Base-by-base conservation (phyloP, 1,284 basidiomycete species). In the Tetrapyrgos nigripes region DNA sequence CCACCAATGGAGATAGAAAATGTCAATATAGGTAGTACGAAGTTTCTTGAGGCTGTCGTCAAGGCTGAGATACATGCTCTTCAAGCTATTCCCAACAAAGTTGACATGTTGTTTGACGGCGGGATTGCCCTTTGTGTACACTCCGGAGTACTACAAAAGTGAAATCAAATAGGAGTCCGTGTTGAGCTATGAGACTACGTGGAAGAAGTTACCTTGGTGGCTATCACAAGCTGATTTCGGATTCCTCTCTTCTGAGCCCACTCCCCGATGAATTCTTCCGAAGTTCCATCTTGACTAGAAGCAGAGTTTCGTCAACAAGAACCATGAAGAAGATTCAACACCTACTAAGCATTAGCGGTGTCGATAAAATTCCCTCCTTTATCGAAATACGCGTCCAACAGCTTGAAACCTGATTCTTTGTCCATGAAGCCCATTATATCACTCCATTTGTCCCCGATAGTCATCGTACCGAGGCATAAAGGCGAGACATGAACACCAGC, bases 291-390 rank as follows among this genome's bases (percentile, higher is more conserved):
- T 48, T 48, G 46, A 26, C 46, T 48, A 40, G n/a, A n/a, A n/a
- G 33, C 10, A 37, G 21, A 26, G 19, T 33, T 31, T 13, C 23
- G 5, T 31, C 44, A 4, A 29, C 5, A 31, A 33, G 6, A 14
- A 21, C 5, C n/a, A n/a, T n/a, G n/a, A n/a, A n/a, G n/a, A n/a
- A n/a, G n/a, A n/a, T n/a, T n/a, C 21, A 14, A 49, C 23, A 55
- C 56, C 3, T n/a, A 58, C 56, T 47, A 56, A n/a, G 17, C n/a
- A 49, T 58, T 58, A 14, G 50, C 56, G 19, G 56, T 58, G 43
- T 58, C 50, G 17, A 58, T 58, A 19, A 35, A 53, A 27, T 58
- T 58, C 13, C 56, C 56, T 46, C 56, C 56, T 8, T 50, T 50
- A 4, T 58, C 50, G 31, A 52, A 58, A 33, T 48, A 58, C 3